A percentile compares a stretch with the other conserved stretches of the same genome.
Evolutionary conservation across 495 filamentous ascomycete species (phyloP).

Genomic region (Achaetomiella virescens): DNA sequence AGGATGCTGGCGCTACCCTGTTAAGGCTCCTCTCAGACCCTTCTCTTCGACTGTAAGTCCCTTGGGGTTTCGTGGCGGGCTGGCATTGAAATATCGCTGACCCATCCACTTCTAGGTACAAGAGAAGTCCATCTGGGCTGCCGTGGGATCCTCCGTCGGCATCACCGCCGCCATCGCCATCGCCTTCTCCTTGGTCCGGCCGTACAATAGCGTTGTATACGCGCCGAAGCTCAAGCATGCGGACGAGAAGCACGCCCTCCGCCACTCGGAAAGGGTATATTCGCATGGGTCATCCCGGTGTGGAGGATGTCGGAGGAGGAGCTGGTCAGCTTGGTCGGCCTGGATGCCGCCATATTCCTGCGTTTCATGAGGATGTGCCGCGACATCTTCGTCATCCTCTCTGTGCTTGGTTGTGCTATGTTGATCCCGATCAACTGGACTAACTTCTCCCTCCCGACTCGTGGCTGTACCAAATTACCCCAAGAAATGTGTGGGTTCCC

Average conservation of each 20-base stretch:
- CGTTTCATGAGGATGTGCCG: slow-evolving; percentile 88
- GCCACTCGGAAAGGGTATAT: slow-evolving; percentile 74
- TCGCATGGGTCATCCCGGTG: slow-evolving; percentile 79
- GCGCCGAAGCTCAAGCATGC: slow-evolving; percentile 91
- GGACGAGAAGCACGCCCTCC: slow-evolving; percentile 87
- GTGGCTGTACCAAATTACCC: slow-evolving; percentile 48
- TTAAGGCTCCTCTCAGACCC: slow-evolving; percentile 43
- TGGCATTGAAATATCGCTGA: not conserved
- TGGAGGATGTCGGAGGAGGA: slow-evolving; percentile 67
- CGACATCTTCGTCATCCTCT: slow-evolving; percentile 73
- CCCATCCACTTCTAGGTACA: slow-evolving; percentile 21
- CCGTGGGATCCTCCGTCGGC: slow-evolving; percentile 74
- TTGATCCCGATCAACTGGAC: slow-evolving; percentile 79
- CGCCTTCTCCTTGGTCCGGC: slow-evolving; percentile 81
- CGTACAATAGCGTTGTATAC: slow-evolving; percentile 85
- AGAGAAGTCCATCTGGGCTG: slow-evolving; percentile 58
- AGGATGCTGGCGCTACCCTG: slow-evolving; percentile 26
- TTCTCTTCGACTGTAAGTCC: slow-evolving; percentile 40
- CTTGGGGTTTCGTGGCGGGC: too few species aligned
- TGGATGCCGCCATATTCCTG: slow-evolving; percentile 88
- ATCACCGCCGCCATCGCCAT: slow-evolving; percentile 65
- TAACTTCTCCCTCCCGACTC: slow-evolving; percentile 46
- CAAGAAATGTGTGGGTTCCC: slow-evolving; percentile 49
- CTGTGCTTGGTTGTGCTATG: slow-evolving; percentile 67
- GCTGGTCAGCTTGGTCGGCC: slow-evolving; percentile 68